Evolutionary conservation across 2,329 filamentous ascomycete species (phyloP).

Genomic region (Venturia asperata): DNA sequence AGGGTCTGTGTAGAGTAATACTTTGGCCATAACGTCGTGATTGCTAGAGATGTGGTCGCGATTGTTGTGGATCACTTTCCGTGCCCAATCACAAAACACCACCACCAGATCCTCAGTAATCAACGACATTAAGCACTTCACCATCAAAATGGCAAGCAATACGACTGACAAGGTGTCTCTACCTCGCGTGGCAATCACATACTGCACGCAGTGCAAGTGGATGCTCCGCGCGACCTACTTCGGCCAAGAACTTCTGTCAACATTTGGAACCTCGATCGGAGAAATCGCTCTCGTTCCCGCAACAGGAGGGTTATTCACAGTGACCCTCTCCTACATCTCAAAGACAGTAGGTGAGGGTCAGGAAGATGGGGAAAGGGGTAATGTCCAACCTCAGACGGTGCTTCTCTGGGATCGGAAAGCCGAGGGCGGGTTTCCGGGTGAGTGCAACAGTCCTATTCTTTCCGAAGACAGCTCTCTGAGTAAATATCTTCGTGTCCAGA

Average conservation of each 20-base stretch:
- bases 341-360: background rate
- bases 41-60: background rate
- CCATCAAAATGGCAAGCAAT: slow-evolving; percentile 8
- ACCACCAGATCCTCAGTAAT: background rate
- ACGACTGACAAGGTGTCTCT: slow-evolving; percentile 30
- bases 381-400: slow-evolving; percentile 35
- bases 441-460: slow-evolving; percentile 20
- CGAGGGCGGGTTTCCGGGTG: slow-evolving; percentile 80
- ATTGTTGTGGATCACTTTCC: background rate
- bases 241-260: slow-evolving; percentile 90
- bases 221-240: slow-evolving; percentile 80
- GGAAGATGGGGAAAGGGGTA: slow-evolving; percentile 5
- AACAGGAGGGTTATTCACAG: slow-evolving; percentile 75
- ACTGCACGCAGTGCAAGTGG: slow-evolving; percentile 88
- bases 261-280: slow-evolving; percentile 74
- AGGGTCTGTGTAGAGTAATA: no score
- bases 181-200: slow-evolving; percentile 71
- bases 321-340: slow-evolving; percentile 50
- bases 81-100: background rate
- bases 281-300: slow-evolving; percentile 82
- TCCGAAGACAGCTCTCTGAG: background rate
- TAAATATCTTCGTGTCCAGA: slow-evolving; percentile 40
- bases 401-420: slow-evolving; percentile 81
- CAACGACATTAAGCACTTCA: background rate
- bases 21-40: no score